Evolutionary conservation across 202 grass and related monocot genomes (phyloP), one percentile per base, ranked within the genome.

Genomic region (Musa balbisiana): DNA sequence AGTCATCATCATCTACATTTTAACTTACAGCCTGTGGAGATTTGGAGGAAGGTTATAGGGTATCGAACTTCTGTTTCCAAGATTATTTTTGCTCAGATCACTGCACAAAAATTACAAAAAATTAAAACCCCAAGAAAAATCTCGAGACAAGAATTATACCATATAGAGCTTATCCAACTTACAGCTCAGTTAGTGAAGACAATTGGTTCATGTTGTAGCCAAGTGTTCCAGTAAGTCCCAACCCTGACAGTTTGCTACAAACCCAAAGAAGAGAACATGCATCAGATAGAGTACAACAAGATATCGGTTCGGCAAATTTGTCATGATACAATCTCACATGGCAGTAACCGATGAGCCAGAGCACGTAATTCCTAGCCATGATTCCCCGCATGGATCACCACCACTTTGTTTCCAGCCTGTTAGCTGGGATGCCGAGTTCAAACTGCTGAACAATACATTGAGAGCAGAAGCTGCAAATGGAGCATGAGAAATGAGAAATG

Each of bases 31-130:
- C 68, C 52, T 98, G 68, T 94, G 84, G 68, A 98, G 68, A 68
- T 71, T 76, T 83, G 89, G 77, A 55, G 94, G 94, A 73, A 98
- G 81, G 78, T 91, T 91, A 63, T 94, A 98, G n/a, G 76, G 83
- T 86, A 98, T 92, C 43, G 78, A 53, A 17, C 10, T 68, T 21
- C 88, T 86, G 70, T 83, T 78, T 20, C 88, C 91, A 85, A 98
- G 82, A 64, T 76, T 94, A 76, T 98, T 98, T 54, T 98, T 92
- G 85, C 94, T 94, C 87, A 94, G 73, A 74, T 98, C 91, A 76
- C 94, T 98, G 83, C 82, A 89, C 73, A 22, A 64, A 78, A 79
- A 76, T 53, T 43, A 49, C 53, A 53, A 62, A 27, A 74, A 59
- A 68, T 78, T 54, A 83, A 43, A 80, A 58, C 33, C 20, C 9